Evolutionary conservation across 106 monocot genomes (phyloP), one percentile per base, ranked within the genome.

Genomic region (Vanilla planifolia): DNA sequence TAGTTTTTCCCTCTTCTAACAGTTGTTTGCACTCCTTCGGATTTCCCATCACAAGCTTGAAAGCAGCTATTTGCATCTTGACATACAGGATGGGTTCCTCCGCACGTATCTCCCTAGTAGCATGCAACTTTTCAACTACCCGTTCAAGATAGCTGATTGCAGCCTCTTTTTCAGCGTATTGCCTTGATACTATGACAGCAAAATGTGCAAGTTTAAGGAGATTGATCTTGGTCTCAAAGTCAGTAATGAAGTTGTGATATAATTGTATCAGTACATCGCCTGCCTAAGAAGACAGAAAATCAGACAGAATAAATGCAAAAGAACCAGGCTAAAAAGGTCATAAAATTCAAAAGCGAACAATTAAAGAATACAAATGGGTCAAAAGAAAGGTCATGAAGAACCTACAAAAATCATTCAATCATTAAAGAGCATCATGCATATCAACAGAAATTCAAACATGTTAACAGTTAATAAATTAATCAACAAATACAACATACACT

Each of bases 201-300:
- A 98, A 91, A 43, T 98, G 96, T 11, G 96, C 81, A 69, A 98
- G 91, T 61, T 98, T 98, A 51, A 98, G 71, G 30, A 85, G 96
- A 82, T 98, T 98, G 68, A 98, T 98, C 77, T 98, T 92, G 26
- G 82, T 92, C 79, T 98, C 96, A 51, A 98, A 98, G 53, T 91
- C 96, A n/a, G 88, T 77, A 50, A 98, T 92, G 75, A 98, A 98
- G 64, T 98, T 92, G 34, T 98, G 74, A 61, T 98, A 98, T 6
- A 98, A 69, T 48, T 98, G 96, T 55, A 98, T 92, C 34, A 98
- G 81, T 40, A 79, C 84, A 82, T 98, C 96, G 9, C 96, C 87
- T 0, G 96, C 77, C 96, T 98, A 65, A 69, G 63, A 59, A 30
- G 57, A 9, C 9, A 21, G 5, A 35, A 35, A 57, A 35, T 34